Evolutionary conservation across 306 rosid genomes (phyloP).

Genomic region (Comarum palustre): DNA sequence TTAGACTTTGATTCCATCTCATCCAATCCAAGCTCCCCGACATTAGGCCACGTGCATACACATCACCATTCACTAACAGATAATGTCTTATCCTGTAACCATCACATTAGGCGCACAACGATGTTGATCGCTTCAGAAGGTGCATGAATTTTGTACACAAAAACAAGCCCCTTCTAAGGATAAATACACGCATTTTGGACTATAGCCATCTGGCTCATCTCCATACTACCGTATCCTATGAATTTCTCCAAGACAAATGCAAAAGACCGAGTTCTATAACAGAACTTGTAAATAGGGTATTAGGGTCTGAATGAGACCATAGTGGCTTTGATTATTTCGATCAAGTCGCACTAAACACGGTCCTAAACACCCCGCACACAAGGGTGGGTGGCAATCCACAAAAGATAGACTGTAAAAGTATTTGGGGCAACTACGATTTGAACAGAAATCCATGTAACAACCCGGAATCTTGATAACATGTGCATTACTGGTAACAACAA

Average conservation of each 20-base stretch:
- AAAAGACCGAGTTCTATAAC: background rate
- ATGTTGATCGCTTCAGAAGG: background rate
- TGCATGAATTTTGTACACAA: background rate
- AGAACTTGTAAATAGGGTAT: background rate
- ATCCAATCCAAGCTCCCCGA: background rate
- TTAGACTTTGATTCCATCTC: background rate
- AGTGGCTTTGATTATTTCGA: background rate
- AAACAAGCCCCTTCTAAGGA: conserved; percentile 3
- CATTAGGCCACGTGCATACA: background rate
- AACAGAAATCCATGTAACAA: background rate
- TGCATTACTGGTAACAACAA: conserved; percentile 7
- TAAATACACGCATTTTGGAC: background rate
- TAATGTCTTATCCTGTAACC: background rate
- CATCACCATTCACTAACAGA: background rate
- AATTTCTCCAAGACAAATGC: background rate
- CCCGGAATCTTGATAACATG: background rate
- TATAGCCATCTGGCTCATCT: background rate
- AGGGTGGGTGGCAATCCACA: background rate
- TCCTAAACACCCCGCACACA: background rate
- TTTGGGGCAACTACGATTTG: background rate
- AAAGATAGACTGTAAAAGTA: background rate
- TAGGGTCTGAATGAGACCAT: background rate
- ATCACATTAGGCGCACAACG: background rate
- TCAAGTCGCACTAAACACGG: background rate
- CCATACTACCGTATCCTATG: background rate